phyloP scores from a whole-genome alignment of 164 flowering plant genomes.

The Vitis vinifera region ASM3070453v1 NC_081811.1:20040501-20041000 shows the following conservation, averaged over 20 bases:
- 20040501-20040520: conserved; percentile 56
- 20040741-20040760: conserved; percentile 80
- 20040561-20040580: conserved; percentile 32
- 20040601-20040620: conserved; percentile 62
- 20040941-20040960: conserved; percentile 18
- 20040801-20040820: conserved; percentile 78
- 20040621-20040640: conserved; percentile 37
- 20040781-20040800: conserved; percentile 49
- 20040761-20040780: conserved; percentile 69
- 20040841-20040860: conserved; percentile 21
- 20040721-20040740: conserved; percentile 66
- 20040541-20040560: conserved; percentile 53
- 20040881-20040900: conserved; percentile 43
- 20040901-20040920: conserved; percentile 28
- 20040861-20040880: conserved; percentile 17
- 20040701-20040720: conserved; percentile 75
- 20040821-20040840: conserved; percentile 73
- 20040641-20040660: conserved; percentile 27
- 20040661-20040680: conserved; percentile 88
- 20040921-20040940: conserved; percentile 51
- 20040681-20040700: conserved; percentile 83
- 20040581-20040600: conserved; percentile 30
- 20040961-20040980: conserved; percentile 35
- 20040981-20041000: conserved; percentile 67
- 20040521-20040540: conserved; percentile 70